Conservation (phyloP, 2,329 filamentous ascomycete species). For the Colletotrichum orbiculare region DNA sequence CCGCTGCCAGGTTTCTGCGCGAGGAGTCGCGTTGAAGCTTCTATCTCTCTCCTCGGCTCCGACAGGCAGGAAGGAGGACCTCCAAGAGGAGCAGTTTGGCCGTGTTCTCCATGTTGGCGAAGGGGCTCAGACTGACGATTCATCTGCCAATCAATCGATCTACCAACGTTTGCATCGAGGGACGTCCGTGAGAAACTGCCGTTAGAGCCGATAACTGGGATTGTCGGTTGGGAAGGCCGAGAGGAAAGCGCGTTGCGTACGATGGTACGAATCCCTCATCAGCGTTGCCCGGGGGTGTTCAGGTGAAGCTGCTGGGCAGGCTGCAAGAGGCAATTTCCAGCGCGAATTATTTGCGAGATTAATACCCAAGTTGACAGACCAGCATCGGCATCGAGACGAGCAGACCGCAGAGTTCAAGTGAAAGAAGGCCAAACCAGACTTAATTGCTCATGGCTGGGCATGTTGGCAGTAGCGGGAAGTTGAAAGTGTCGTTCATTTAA, state of each 20-base stretch:
- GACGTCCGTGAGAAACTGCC: no score
- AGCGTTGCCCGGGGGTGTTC: slow-evolving; percentile 18
- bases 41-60: not conserved
- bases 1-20: not conserved
- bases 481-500: slow-evolving; percentile 19
- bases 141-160: slow-evolving; percentile 20
- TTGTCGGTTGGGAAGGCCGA: not conserved
- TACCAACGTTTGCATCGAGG: not conserved
- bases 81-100: slow-evolving; percentile 10
- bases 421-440: not conserved
- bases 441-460: not conserved
- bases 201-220: not conserved
- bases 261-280: slow-evolving; percentile 21
- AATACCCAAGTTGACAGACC: not conserved
- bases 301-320: slow-evolving; percentile 15
- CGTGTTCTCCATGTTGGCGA: slow-evolving; percentile 15
- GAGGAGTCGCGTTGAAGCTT: slow-evolving; percentile 3
- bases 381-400: not conserved
- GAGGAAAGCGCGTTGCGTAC: not conserved
- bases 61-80: not conserved
- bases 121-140: slow-evolving; percentile 1
- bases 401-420: not conserved
- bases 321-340: slow-evolving; percentile 27
- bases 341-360: slow-evolving; percentile 33
- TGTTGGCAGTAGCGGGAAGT: slow-evolving; percentile 12